Base-by-base conservation (phyloP, 257 asterid species). In the Ballota nigra region DNA sequence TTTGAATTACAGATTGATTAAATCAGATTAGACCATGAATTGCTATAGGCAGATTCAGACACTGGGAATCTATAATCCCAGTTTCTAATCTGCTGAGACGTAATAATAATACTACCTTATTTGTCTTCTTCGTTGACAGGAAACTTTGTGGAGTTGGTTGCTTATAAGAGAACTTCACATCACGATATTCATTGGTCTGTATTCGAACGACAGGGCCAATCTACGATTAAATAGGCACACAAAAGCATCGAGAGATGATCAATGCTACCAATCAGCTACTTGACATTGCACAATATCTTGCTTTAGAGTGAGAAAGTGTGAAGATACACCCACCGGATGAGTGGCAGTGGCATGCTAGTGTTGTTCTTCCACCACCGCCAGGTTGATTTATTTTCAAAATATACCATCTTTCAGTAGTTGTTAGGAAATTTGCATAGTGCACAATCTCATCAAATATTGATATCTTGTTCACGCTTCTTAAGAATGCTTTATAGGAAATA, bases 1-100 rank as follows among this genome's bases (percentile, higher is more conserved):
- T 38, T 53, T 52, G 40, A 24, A 41, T 43, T 41, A 65, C 56
- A 66, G 71, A 65, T 26, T 26, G 29, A 53, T 68, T 5, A n/a
- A n/a, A n/a, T n/a, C n/a, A n/a, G n/a, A n/a, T n/a, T n/a, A 68
- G 51, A 69, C 67, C 75, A 70, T 58, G 68, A 59, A 24, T 40
- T 58, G 67, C 67, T 13, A 15, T 15, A 60, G 24, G 45, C 66
- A 61, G 49, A 33, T 29, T 61, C 41, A n/a, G n/a, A n/a, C n/a
- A n/a, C n/a, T n/a, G n/a, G 2, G 66, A 41, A 41, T 66, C 40
- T 59, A 43, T 38, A 65, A 41, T 40, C 23, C 24, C 73, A 43
- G 52, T 59, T 66, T 49, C 58, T 36, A 58, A 74, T 36, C 65
- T 59, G 51, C 29, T 12, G 10, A 20, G 26, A 59, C 63, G 45